A percentile compares a stretch with the other conserved stretches of the same genome.
These are phyloP conservation scores for Mesembryanthemum crystallinum DNA, from an alignment of 148 eudicot species.

Conservation along the genomic window DNA sequence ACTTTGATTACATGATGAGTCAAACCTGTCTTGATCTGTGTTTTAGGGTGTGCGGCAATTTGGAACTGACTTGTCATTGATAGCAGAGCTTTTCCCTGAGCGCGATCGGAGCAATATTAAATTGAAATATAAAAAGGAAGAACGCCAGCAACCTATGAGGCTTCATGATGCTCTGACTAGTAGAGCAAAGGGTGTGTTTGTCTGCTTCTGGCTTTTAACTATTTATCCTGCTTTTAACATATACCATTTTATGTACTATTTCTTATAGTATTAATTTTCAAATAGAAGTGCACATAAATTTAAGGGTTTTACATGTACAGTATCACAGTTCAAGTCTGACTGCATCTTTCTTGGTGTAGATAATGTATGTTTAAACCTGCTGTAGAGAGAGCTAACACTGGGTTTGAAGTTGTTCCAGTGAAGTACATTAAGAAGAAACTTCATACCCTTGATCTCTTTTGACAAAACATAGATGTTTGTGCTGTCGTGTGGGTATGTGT, in stretches of 20 bases:
- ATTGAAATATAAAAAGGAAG: constrained; percentile 82
- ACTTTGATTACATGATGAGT: not conserved
- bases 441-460: too few relatives aligned
- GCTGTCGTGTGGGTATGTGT: too few relatives aligned
- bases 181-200: constrained; percentile 53
- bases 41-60: constrained; percentile 69
- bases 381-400: too few relatives aligned
- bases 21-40: not conserved
- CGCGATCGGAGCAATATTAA: constrained; percentile 66
- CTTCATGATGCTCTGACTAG: constrained; percentile 65
- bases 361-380: too few relatives aligned
- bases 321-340: too few relatives aligned
- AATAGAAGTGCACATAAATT: too few relatives aligned
- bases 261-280: not conserved
- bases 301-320: too few relatives aligned
- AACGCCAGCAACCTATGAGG: constrained; percentile 68
- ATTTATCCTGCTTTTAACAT: not conserved
- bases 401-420: too few relatives aligned
- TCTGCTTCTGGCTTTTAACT: not conserved
- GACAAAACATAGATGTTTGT: too few relatives aligned
- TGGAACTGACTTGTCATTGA: constrained; percentile 85
- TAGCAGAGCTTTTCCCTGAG: constrained; percentile 76
- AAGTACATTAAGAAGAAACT: too few relatives aligned
- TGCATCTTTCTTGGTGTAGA: too few relatives aligned
- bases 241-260: not conserved